Evolutionary conservation across 495 filamentous ascomycete genomes (phyloP).

Genomic region (Talaromyces thailandensis): DNA sequence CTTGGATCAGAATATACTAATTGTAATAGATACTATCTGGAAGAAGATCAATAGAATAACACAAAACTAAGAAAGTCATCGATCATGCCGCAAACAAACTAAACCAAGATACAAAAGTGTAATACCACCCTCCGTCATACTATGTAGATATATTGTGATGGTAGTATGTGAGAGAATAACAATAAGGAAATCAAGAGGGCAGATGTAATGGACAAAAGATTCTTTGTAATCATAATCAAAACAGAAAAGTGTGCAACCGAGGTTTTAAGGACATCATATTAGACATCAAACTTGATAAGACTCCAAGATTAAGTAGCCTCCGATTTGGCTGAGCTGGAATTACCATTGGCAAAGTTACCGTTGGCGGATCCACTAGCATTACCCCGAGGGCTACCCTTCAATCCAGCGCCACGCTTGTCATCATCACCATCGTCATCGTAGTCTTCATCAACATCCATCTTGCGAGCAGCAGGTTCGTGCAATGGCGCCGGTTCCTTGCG

Average conservation of each 20-base stretch:
- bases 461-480: conserved; percentile 76
- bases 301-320: background rate
- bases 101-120: background rate
- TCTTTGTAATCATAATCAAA: background rate
- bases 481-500: conserved; percentile 48
- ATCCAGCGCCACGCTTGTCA: conserved; percentile 52
- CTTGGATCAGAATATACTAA: too few relatives aligned
- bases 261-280: background rate
- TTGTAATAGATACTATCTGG: background rate
- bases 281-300: background rate
- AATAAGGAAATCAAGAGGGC: background rate
- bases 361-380: conserved; percentile 25
- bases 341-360: conserved; percentile 15
- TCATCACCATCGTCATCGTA: conserved; percentile 86
- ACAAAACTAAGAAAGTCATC: conserved; percentile 4
- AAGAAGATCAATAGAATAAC: background rate
- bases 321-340: background rate
- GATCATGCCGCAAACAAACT: conserved; percentile 1
- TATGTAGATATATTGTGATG: background rate
- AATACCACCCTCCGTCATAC: background rate
- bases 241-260: background rate
- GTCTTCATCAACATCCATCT: conserved; percentile 96
- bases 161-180: background rate
- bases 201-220: background rate
- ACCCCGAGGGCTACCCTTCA: conserved; percentile 35